Conservation (phyloP, 1,139 yeast genomes). For the Yamadazyma blattariae region DNA sequence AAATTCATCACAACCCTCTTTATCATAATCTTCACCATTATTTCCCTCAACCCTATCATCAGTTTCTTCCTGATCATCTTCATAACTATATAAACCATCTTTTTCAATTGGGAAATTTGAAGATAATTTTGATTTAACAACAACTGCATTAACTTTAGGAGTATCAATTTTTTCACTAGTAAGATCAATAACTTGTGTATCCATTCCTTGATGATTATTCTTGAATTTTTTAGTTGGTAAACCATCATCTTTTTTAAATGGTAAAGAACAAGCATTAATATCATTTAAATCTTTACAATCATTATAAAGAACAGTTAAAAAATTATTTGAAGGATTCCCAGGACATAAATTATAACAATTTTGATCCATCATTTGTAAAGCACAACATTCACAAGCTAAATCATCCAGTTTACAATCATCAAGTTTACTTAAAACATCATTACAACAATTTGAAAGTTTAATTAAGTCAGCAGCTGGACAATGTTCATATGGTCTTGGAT, state of each 20-base stretch:
- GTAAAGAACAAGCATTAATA: slow-evolving; percentile 49
- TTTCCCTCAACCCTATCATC: too few relatives aligned
- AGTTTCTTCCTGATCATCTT: too few relatives aligned
- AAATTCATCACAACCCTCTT: too few relatives aligned
- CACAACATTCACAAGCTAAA: slow-evolving; percentile 56
- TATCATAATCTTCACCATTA: too few relatives aligned
- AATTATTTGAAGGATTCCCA: slow-evolving; percentile 46
- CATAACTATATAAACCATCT: background rate
- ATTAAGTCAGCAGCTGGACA: slow-evolving; percentile 44
- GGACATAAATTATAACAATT: slow-evolving; percentile 50
- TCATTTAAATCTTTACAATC: slow-evolving; percentile 48
- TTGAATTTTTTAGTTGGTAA: background rate
- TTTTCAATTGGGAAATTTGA: slow-evolving; percentile 6
- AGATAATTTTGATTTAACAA: slow-evolving; percentile 13
- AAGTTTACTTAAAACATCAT: slow-evolving; percentile 40
- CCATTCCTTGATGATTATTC: background rate
- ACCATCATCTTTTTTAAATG: slow-evolving; percentile 39
- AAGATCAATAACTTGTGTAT: background rate
- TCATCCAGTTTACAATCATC: slow-evolving; percentile 52
- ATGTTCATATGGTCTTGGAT: slow-evolving; percentile 35
- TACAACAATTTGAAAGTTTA: slow-evolving; percentile 42
- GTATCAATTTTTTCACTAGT: background rate
- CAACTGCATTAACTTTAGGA: slow-evolving; percentile 4
- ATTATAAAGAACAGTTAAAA: slow-evolving; percentile 40
- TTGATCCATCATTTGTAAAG: slow-evolving; percentile 44